Conservation (phyloP, 78 protist genomes). For the Polysphondylium violaceum region DNA sequence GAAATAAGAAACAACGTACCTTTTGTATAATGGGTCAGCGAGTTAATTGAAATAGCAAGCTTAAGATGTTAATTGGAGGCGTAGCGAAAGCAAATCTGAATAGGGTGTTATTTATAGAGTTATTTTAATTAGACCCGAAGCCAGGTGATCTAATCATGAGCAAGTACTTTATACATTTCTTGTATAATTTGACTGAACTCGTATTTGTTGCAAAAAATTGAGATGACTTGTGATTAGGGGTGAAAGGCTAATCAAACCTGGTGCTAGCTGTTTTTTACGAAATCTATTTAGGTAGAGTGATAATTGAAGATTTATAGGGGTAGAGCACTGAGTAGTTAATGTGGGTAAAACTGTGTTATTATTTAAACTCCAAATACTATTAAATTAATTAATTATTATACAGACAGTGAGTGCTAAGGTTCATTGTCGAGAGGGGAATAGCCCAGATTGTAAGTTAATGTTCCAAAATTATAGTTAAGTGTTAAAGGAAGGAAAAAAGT, state of each 20-base stretch:
- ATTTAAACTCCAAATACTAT: slow-evolving; percentile 3
- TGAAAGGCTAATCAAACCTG: background rate
- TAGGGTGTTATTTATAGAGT: slow-evolving; percentile 5
- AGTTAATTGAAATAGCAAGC: slow-evolving; percentile 38
- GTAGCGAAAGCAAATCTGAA: slow-evolving; percentile 32
- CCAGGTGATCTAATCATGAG: slow-evolving; percentile 49
- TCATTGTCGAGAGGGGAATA: slow-evolving; percentile 5
- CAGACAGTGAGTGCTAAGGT: slow-evolving; percentile 26
- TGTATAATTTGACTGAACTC: slow-evolving; percentile 17
- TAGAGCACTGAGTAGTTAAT: background rate
- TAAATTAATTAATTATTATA: background rate
- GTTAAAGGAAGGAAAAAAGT: background rate
- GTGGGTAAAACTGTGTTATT: background rate
- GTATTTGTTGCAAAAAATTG: slow-evolving; percentile 9
- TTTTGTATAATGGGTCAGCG: slow-evolving; percentile 23
- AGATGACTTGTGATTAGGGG: background rate
- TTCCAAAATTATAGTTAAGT: slow-evolving; percentile 9
- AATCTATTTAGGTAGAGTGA: slow-evolving; percentile 19
- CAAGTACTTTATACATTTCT: slow-evolving; percentile 3
- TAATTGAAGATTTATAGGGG: background rate
- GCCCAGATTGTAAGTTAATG: slow-evolving; percentile 6
- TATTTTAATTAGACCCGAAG: slow-evolving; percentile 28
- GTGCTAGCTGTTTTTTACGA: background rate
- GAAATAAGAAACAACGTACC: slow-evolving; percentile 6
- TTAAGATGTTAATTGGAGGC: slow-evolving; percentile 30